Conservation (phyloP, 345 rosid species). For the Trapa incisa region DNA sequence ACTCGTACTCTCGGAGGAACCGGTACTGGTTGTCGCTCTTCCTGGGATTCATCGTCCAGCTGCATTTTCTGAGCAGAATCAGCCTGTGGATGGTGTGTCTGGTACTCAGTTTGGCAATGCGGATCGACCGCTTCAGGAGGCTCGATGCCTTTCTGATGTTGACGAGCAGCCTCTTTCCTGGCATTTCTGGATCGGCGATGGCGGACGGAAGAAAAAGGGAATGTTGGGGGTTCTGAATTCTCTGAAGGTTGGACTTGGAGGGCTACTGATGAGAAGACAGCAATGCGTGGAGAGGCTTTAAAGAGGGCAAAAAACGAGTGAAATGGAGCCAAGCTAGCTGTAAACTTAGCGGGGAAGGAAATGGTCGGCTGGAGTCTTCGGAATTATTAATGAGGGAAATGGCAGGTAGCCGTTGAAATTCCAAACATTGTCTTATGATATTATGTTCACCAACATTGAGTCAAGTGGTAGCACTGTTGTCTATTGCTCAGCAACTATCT, state of each 20-base stretch:
- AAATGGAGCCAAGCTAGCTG: constrained; percentile 24
- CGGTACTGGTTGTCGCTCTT: constrained; percentile 18
- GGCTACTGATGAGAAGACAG: background rate
- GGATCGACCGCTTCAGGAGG: constrained; percentile 20
- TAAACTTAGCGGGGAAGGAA: constrained; percentile 4
- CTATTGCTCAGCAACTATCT: too few species aligned
- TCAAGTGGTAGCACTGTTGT: too few species aligned
- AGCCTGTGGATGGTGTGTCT: constrained; percentile 30
- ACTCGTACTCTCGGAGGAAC: constrained; percentile 35
- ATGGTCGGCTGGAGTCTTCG: constrained; percentile 25
- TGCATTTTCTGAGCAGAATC: constrained; percentile 19
- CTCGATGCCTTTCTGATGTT: constrained; percentile 25
- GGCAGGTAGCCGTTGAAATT: constrained; percentile 31
- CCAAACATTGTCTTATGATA: background rate
- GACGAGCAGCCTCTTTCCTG: constrained; percentile 14
- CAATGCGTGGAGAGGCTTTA: background rate
- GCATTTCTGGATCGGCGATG: background rate
- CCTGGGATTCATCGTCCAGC: constrained; percentile 10
- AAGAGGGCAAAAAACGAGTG: constrained; percentile 1
- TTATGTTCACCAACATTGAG: too few species aligned
- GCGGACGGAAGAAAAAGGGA: too few species aligned
- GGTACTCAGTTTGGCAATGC: constrained; percentile 18
- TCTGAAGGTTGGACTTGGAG: background rate
- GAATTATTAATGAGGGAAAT: constrained; percentile 6
- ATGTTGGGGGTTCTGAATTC: background rate